phyloP scores from a whole-genome alignment of 768 basidiomycete genomes.

The Xerocomus spinulosus region DNA sequence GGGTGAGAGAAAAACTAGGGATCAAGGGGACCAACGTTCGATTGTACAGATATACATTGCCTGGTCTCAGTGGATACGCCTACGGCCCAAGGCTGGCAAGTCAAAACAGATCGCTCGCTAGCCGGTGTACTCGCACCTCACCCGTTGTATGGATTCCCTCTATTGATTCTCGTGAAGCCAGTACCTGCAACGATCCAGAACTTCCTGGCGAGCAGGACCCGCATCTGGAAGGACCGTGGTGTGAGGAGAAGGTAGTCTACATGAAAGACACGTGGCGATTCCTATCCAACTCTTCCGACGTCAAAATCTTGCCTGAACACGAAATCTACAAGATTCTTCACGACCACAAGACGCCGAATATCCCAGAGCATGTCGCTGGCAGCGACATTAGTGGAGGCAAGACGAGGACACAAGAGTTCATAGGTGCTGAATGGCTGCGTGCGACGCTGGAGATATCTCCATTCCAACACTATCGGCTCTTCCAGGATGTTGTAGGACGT shows the following conservation, averaged over 20 bases:
- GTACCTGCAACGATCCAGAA: too few species aligned
- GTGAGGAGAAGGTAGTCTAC: neutral
- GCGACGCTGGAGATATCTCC: neutral
- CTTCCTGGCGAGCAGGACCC: too few species aligned
- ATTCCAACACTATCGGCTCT: neutral
- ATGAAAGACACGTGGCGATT: neutral
- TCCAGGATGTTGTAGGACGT: neutral
- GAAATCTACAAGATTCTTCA: neutral
- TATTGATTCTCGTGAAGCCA: too few species aligned
- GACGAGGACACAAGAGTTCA: neutral
- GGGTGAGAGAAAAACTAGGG: neutral
- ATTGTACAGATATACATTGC: neutral
- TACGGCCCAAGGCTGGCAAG: neutral
- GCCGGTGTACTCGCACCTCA: slow-evolving; percentile 1
- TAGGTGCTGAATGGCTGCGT: neutral
- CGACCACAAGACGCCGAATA: neutral
- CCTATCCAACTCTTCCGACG: neutral
- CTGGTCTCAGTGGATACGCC: neutral
- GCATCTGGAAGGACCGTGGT: too few species aligned
- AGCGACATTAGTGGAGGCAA: neutral
- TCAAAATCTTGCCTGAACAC: neutral
- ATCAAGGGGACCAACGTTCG: neutral
- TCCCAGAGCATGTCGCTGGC: neutral
- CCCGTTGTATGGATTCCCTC: slow-evolving; percentile 2
- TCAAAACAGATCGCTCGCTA: neutral